phyloP scores from a whole-genome alignment of 2,329 filamentous ascomycete genomes.

The Pseudocercospora pini-densiflorae region DNA sequence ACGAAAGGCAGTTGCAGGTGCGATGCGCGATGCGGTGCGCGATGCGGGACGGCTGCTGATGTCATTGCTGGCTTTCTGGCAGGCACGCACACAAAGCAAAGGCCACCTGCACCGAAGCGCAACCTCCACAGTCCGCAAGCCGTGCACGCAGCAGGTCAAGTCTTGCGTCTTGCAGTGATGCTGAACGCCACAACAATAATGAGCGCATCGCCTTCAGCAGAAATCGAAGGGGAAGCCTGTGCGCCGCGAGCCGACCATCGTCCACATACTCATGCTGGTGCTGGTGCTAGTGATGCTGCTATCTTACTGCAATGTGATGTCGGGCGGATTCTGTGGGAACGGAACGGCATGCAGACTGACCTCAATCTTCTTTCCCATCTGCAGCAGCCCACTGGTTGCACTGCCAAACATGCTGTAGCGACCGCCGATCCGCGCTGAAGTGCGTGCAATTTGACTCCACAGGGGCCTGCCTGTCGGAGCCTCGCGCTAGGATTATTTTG shows the following conservation, averaged over 20 bases:
- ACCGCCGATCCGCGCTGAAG: not conserved
- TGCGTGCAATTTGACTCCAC: not conserved
- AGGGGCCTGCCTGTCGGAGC: not conserved
- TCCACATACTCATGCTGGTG: no score
- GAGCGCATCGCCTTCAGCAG: not conserved
- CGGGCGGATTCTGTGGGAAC: not conserved
- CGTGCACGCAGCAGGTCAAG: no score
- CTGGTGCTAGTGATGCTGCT: not conserved
- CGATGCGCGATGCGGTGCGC: not conserved
- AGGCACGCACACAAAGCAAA: not conserved
- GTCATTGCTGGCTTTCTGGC: not conserved
- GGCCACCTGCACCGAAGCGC: no score
- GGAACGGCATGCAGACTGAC: slow-evolving; percentile 16
- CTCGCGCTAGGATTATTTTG: not conserved
- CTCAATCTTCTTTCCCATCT: slow-evolving; percentile 14
- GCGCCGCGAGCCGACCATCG: no score
- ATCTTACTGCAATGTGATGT: not conserved
- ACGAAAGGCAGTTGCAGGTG: slow-evolving; percentile 2
- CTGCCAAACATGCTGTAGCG: slow-evolving; percentile 1
- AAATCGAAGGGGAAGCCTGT: not conserved
- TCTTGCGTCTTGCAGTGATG: not conserved
- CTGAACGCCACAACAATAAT: not conserved
- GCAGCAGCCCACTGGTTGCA: not conserved
- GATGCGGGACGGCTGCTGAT: not conserved
- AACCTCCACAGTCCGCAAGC: no score